Conservation (phyloP, 2,329 filamentous ascomycete species). For the Colletotrichum euphorbiae region DNA sequence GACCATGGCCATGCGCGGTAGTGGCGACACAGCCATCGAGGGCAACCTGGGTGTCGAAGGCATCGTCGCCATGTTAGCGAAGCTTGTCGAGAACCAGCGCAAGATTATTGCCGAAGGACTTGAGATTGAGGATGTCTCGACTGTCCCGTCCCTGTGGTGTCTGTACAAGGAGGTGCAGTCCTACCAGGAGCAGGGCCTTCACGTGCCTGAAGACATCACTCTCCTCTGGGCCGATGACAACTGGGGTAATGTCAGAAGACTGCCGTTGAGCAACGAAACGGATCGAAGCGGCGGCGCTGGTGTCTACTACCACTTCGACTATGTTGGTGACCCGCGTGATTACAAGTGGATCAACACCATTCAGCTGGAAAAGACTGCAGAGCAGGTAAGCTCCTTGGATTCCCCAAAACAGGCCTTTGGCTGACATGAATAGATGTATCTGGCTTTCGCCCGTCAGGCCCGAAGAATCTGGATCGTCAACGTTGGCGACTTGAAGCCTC, state of each 20-base stretch:
- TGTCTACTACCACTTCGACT: slow-evolving; percentile 72
- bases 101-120: slow-evolving; percentile 68
- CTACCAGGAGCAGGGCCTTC: slow-evolving; percentile 73
- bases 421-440: slow-evolving; percentile 60
- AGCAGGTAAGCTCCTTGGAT: slow-evolving; percentile 49
- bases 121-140: slow-evolving; percentile 58
- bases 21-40: slow-evolving; percentile 71
- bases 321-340: slow-evolving; percentile 59
- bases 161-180: slow-evolving; percentile 80
- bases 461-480: slow-evolving; percentile 75
- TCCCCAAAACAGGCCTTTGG: neutral
- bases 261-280: slow-evolving; percentile 71
- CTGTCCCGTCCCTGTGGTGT: slow-evolving; percentile 77
- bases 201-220: slow-evolving; percentile 72
- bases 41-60: slow-evolving; percentile 63
- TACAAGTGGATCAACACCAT: slow-evolving; percentile 75
- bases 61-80: slow-evolving; percentile 69
- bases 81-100: slow-evolving; percentile 70
- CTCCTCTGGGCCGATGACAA: slow-evolving; percentile 78
- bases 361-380: slow-evolving; percentile 69
- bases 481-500: slow-evolving; percentile 73
- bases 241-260: slow-evolving; percentile 72
- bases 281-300: slow-evolving; percentile 71
- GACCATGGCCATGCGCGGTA: slow-evolving; percentile 78
- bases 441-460: slow-evolving; percentile 69